A percentile compares a stretch with the other conserved stretches of the same genome.
Conservation (phyloP, 345 rosid species). For the Syzygium aqueum region DNA sequence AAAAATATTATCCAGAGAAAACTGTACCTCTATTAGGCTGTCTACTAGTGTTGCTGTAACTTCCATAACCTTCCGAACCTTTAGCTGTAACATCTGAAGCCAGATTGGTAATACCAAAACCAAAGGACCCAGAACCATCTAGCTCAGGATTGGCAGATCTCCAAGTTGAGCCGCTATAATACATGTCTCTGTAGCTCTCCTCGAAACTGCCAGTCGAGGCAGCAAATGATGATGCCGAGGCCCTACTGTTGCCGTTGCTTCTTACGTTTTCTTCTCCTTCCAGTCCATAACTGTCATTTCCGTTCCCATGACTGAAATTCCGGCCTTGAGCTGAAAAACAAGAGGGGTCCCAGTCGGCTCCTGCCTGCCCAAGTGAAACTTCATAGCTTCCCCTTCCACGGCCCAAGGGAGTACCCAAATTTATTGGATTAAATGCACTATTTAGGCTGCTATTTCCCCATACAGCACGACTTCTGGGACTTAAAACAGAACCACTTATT, state of each 20-base stretch:
- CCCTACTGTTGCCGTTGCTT: constrained; percentile 34
- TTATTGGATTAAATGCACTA: constrained; percentile 28
- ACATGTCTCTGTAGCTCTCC: constrained; percentile 57
- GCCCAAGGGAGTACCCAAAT: constrained; percentile 33
- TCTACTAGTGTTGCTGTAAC: constrained; percentile 63
- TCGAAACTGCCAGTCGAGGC: constrained; percentile 47
- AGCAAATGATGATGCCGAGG: constrained; percentile 46
- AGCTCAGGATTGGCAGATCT: constrained; percentile 52
- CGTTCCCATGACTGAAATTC: constrained; percentile 25
- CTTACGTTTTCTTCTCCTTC: constrained; percentile 52
- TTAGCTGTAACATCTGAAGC: constrained; percentile 52
- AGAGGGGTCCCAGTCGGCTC: constrained; percentile 64
- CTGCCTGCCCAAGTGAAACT: constrained; percentile 53
- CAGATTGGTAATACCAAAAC: constrained; percentile 55
- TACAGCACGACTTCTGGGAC: constrained; percentile 47
- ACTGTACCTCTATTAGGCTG: constrained; percentile 76
- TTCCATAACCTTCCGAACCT: constrained; percentile 67
- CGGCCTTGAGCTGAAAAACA: constrained; percentile 25
- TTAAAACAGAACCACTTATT: constrained; percentile 51
- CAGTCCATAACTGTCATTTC: constrained; percentile 30
- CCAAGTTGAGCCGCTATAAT: constrained; percentile 80
- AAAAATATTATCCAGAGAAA: constrained; percentile 1
- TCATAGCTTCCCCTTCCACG: constrained; percentile 52
- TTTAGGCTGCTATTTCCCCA: constrained; percentile 73
- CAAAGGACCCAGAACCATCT: constrained; percentile 53